Percentiles rank a stretch among this genome's conserved stretches.
Conservation (phyloP, 2,329 filamentous ascomycete genomes). For the Penicillium sp. region DNA sequence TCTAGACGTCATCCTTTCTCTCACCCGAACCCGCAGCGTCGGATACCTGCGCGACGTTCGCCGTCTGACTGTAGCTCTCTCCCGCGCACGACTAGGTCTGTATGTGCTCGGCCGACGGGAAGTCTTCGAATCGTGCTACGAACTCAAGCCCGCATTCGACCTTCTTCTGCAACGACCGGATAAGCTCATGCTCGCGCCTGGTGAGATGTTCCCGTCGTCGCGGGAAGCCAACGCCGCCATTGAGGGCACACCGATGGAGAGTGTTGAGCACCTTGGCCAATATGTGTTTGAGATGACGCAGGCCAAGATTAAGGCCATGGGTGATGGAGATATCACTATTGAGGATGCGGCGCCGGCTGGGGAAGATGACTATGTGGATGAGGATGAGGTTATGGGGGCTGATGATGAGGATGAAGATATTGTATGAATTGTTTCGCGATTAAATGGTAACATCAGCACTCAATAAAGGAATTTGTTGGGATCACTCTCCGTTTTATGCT, state of each 20-base stretch:
- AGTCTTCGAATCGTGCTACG: slow-evolving; percentile 80
- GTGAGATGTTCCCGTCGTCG: slow-evolving; percentile 72
- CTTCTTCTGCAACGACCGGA: slow-evolving; percentile 67
- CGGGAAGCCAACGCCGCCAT: slow-evolving; percentile 45
- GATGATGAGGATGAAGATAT: slow-evolving; percentile 27
- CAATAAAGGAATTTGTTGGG: not conserved
- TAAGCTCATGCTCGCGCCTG: slow-evolving; percentile 70
- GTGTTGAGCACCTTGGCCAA: slow-evolving; percentile 86
- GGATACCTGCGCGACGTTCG: slow-evolving; percentile 91
- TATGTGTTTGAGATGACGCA: slow-evolving; percentile 96
- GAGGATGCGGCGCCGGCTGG: slow-evolving; percentile 28
- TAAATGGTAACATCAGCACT: not conserved
- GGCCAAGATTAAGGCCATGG: slow-evolving; percentile 55
- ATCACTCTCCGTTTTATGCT: not conserved
- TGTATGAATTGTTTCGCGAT: slow-evolving; percentile 24
- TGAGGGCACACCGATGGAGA: slow-evolving; percentile 65
- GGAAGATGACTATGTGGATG: slow-evolving; percentile 26
- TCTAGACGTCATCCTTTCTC: slow-evolving; percentile 79
- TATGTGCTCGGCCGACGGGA: slow-evolving; percentile 83
- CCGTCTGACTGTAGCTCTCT: slow-evolving; percentile 86
- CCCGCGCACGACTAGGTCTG: slow-evolving; percentile 78
- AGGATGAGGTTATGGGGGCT: slow-evolving; percentile 30
- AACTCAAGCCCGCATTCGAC: slow-evolving; percentile 79
- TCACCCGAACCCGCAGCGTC: slow-evolving; percentile 77
- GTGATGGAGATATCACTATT: slow-evolving; percentile 34